phyloP scores from a whole-genome alignment of 2,329 filamentous ascomycete species.

The Daldinia sp. region DNA sequence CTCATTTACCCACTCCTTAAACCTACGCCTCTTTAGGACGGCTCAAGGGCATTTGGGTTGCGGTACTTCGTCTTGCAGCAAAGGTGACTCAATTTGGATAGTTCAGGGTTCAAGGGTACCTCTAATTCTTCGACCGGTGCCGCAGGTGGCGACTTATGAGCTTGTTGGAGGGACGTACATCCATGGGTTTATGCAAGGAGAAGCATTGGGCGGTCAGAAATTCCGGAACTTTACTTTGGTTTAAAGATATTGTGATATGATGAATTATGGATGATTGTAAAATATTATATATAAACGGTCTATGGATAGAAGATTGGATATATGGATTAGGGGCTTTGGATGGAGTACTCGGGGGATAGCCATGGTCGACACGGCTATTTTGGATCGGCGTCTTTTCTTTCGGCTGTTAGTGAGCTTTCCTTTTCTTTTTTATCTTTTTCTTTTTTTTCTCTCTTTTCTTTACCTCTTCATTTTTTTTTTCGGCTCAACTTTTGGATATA shows the following conservation, averaged over 20 bases:
- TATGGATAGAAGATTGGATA: constrained; percentile 1
- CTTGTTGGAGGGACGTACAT: constrained; percentile 38
- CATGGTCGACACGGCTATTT: not conserved
- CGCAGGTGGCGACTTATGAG: constrained; percentile 4
- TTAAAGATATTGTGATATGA: constrained; percentile 13
- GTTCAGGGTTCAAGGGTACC: constrained; percentile 36
- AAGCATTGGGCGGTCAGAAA: constrained; percentile 23
- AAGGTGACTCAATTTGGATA: constrained; percentile 35
- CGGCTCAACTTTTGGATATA: no score
- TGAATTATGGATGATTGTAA: not conserved
- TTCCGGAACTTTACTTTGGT: constrained; percentile 24
- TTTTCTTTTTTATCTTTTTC: not conserved
- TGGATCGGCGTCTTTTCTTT: not conserved
- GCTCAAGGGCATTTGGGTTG: constrained; percentile 31
- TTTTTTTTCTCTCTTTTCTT: no score
- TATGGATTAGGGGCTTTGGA: not conserved
- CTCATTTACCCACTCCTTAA: constrained; percentile 36
- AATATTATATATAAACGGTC: not conserved
- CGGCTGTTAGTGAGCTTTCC: not conserved
- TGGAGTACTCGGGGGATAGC: not conserved
- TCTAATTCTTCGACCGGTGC: constrained; percentile 25
- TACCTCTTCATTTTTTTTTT: no score
- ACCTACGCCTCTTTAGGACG: constrained; percentile 35
- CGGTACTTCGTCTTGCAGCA: constrained; percentile 30
- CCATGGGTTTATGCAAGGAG: constrained; percentile 39